Conservation (phyloP, 352 stramenopile genomes). For the Globisporangium radiosum region DNA sequence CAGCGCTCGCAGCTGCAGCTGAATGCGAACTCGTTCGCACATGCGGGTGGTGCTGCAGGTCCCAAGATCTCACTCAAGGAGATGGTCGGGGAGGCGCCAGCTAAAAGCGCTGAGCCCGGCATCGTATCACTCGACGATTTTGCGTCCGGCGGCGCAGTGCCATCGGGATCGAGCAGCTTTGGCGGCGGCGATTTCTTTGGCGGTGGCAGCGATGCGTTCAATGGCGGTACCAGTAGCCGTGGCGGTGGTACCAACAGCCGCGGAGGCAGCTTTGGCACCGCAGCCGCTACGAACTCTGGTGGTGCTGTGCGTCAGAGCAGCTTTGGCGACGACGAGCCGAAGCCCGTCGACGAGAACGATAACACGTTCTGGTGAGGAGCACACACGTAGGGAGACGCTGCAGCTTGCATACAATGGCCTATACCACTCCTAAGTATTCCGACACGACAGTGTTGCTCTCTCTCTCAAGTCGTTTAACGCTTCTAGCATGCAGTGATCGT, state of each 20-base stretch:
- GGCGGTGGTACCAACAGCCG: background rate
- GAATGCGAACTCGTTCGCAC: conserved; percentile 45
- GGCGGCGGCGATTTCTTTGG: conserved; percentile 16
- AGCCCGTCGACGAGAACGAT: conserved; percentile 17
- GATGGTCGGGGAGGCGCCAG: conserved; percentile 17
- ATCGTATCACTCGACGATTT: conserved; percentile 46
- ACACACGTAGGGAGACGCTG: too few relatives aligned
- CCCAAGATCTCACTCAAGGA: conserved; percentile 61
- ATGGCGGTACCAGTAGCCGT: background rate
- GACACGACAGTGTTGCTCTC: too few relatives aligned
- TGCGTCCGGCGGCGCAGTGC: conserved; percentile 19
- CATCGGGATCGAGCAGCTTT: conserved; percentile 7
- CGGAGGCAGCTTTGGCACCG: conserved; percentile 10
- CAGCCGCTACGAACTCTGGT: conserved; percentile 2
- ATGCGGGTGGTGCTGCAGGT: conserved; percentile 9
- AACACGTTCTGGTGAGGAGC: conserved; percentile 15
- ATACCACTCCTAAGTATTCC: too few relatives aligned
- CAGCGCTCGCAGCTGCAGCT: conserved; percentile 54
- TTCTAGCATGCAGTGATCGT: too few relatives aligned
- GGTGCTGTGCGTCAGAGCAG: conserved; percentile 1
- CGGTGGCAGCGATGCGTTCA: conserved; percentile 16
- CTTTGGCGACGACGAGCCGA: conserved; percentile 1
- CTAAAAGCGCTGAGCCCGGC: background rate
- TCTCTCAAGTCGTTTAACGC: background rate
- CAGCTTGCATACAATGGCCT: too few relatives aligned